Base-by-base conservation (phyloP, 495 filamentous ascomycete species). In the Daldinia concentrica region DNA sequence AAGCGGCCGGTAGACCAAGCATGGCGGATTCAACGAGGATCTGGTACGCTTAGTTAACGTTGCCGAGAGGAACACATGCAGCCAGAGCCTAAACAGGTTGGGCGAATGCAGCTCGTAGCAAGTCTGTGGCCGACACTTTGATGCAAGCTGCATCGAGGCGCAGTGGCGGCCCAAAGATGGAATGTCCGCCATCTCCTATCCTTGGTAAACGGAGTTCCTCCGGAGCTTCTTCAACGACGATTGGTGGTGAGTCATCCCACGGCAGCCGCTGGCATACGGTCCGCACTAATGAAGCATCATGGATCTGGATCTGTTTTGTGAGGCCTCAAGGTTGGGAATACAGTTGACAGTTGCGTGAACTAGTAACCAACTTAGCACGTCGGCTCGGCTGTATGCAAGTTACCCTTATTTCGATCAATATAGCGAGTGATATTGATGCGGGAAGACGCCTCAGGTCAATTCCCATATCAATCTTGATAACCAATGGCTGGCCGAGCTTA, bases 71-170 rank as follows among this genome's bases (percentile, higher is more conserved):
- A 60, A 63, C 63, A 45, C 58, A 67, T 74, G 71, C 71, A 70
- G 62, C 37, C 62, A 56, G 52, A 64, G 58, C 71, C 71, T 22
- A 67, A 74, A 74, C 41, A 43, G 71, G 66, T 66, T 71, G 71
- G 71, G 54, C 55, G 48, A 62, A 64, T 67, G 67, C 58, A 74
- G 63, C 63, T 67, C 45, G 57, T 43, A 54, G 69, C 41, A 51
- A 54, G 63, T 58, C 30, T 56, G 52, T 55, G 55, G 59, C 58
- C 39, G 65, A 62, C n/a, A 43, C 41, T 69, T 61, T 39, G 56
- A 66, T 24, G 57, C 58, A 50, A 66, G 70, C 62, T 69, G 57
- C 70, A 66, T 65, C 66, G 27, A 39, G 32, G 57, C 55, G 51
- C 57, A 69, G 60, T 66, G 61, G 60, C 27, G 48, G 66, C 56